Percentiles rank a stretch among this genome's conserved stretches.
Conservation (phyloP, 257 asterid species). For the Petunia secreta region DNA sequence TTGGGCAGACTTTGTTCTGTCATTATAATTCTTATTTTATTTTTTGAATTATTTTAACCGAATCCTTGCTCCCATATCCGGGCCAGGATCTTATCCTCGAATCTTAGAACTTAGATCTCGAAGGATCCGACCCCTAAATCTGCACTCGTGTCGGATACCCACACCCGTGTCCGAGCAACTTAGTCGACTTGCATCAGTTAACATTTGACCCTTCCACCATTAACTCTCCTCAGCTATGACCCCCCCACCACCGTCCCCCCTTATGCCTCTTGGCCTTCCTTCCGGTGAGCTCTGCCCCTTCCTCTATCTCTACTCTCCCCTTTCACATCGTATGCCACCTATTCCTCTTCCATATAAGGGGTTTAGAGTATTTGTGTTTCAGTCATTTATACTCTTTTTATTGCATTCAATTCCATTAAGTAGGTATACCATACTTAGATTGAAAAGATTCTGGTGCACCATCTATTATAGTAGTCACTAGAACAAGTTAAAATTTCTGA, state of each 20-base stretch:
- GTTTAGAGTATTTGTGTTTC: not conserved
- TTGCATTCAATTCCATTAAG: not conserved
- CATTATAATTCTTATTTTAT: no score
- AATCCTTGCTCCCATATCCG: no score
- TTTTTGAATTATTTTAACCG: no score
- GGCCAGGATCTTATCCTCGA: no score
- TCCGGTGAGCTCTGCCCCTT: not conserved
- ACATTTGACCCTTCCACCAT: not conserved
- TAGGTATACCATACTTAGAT: not conserved
- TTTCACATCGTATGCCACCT: not conserved
- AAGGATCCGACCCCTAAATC: no score
- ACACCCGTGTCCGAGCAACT: no score
- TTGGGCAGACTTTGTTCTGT: no score
- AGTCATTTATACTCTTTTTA: slow-evolving; percentile 8
- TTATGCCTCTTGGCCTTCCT: slow-evolving; percentile 5
- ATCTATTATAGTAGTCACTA: not conserved
- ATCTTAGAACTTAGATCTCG: no score
- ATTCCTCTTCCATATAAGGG: not conserved
- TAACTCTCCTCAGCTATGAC: not conserved
- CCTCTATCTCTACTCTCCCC: not conserved
- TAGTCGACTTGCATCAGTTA: not conserved
- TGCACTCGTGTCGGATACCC: no score
- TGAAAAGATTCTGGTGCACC: slow-evolving; percentile 15
- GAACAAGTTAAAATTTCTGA: not conserved
- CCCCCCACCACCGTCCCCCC: not conserved